phyloP scores from a whole-genome alignment of 2,329 filamentous ascomycete species.

The Colletotrichum sp. region DNA sequence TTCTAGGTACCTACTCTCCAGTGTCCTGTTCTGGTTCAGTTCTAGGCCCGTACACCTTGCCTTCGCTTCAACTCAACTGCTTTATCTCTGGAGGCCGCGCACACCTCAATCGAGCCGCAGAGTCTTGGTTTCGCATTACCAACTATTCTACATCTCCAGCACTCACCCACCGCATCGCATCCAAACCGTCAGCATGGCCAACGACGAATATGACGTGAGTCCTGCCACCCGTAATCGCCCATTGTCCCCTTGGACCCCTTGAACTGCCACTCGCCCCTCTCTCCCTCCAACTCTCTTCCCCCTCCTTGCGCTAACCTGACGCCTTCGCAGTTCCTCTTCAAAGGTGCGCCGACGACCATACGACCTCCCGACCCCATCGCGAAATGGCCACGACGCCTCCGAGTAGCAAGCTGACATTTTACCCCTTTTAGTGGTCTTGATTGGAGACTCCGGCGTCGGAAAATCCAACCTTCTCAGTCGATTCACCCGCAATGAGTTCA shows the following conservation, averaged over 20 bases:
- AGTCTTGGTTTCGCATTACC: slow-evolving; percentile 21
- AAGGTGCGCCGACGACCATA: slow-evolving; percentile 66
- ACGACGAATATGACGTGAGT: slow-evolving; percentile 99
- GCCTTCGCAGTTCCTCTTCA: slow-evolving; percentile 87
- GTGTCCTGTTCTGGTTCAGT: slow-evolving; percentile 19
- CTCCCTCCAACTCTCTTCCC: slow-evolving; percentile 27
- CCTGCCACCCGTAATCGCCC: neutral
- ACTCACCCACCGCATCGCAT: slow-evolving; percentile 23
- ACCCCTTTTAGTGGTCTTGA: slow-evolving; percentile 79
- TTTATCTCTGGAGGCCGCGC: slow-evolving; percentile 22
- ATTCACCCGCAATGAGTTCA: slow-evolving; percentile 99
- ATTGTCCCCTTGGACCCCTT: neutral
- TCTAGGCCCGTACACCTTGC: slow-evolving; percentile 19
- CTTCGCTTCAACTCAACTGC: slow-evolving; percentile 19
- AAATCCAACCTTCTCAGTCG: slow-evolving; percentile 99
- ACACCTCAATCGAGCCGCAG: slow-evolving; percentile 16
- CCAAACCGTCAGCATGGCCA: slow-evolving; percentile 76
- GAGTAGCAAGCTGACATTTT: slow-evolving; percentile 30
- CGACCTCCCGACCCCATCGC: slow-evolving; percentile 23
- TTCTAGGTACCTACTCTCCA: neutral
- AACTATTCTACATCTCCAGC: slow-evolving; percentile 26
- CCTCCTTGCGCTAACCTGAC: slow-evolving; percentile 22
- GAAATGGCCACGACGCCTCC: neutral
- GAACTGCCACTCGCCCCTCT: slow-evolving; percentile 8
- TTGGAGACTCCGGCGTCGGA: slow-evolving; percentile 98